Base-by-base conservation (phyloP, 2,329 filamentous ascomycete species). In the Sporothrix sp. region DNA sequence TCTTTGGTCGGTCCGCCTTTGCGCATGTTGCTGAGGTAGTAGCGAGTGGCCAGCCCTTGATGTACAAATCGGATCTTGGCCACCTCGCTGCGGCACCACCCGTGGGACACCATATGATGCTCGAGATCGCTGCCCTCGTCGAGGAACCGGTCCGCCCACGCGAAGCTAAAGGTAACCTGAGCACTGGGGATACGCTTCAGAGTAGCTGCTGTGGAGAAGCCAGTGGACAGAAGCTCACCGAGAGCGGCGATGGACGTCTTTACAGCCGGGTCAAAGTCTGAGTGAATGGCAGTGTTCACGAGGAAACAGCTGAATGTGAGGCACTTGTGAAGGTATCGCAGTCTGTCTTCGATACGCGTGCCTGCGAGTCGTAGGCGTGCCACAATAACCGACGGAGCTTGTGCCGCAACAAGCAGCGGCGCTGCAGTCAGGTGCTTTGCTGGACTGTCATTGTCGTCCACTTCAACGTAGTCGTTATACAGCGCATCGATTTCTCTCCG, bases 61-160 rank as follows among this genome's bases (percentile, higher is more conserved):
- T 56, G 62, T 20, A 56, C 58, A 7, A 46, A 54, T 14, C 56
- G 56, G 10, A 59, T 59, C 56, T 59, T 62, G 27, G 58, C 58
- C 14, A 65, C 57, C 52, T 65, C 63, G 36, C 63, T 65, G 1
- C 53, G 57, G 45, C 63, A 66, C 64, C 64, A 66, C 1, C 64
- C 63, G 25, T 52, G 40, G 6, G 48, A 36, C 16, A 60, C 51
- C 63, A 66, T 65, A 20, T 54, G 55, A 8, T 21, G 38, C 46
- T 63, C 59, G 1, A 62, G 52, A 4, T 46, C 40, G 2, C 58
- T 51, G 5, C 57, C 57, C 0, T 37, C 42, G 0, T 32, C 36
- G 3, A 62, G 36, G 30, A 58, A 60, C 18, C 55, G 56, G 54
- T 2, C 55, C 42, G 13, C 56, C 23, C 4, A 52, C 5, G 3